Base-by-base conservation (phyloP, 1,284 basidiomycete genomes). In the Ceratobasidium sp. region DNA sequence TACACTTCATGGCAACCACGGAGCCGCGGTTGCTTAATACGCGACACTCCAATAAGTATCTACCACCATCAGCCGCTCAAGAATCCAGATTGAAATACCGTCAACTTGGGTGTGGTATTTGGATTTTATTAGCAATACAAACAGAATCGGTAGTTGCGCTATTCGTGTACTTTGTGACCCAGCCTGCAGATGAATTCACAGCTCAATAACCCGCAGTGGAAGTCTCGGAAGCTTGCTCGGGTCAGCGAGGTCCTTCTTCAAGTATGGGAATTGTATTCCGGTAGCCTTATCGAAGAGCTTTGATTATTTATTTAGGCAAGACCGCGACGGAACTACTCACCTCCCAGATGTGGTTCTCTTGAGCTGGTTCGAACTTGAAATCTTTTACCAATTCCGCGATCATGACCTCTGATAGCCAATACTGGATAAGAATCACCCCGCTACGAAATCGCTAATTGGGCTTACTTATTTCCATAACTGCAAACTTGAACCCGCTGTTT, bases 401-500 rank as follows among this genome's bases (percentile, higher is more conserved):
- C 60, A 64, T 64, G 1, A 52, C 60, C 29, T 64, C 60, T 64
- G 17, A 3, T 10, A 29, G 17, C 3, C 13, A 3, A 34, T 13
- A 13, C 12, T 12, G 7, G 22, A 29, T 50, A 20, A 50, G 20
- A 10, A 25, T 12, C 29, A 1, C 29, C 27, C 12, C 6, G 7
- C 20, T 29, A 35, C 15, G 31, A 20, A 34, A 2, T 27, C 4
- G 40, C 2, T 27, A 38, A 22, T 38, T 49, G 5, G 17, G n/a
- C 29, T 35, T 52, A 64, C 60, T 64, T 22, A 52, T 50, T 42
- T 64, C 60, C 60, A 64, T 52, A 6, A 64, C 27, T 6, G 60
- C 60, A 64, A 64, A 64, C 49, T 52, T 64, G 60, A 52, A 64
- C 22, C 60, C 60, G 17, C 60, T 64, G 60, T 22, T 13, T 25